These are phyloP conservation scores for Penicillium sumatraense DNA, from an alignment of 2,329 filamentous ascomycete genomes.

Conservation along the genomic window DNA sequence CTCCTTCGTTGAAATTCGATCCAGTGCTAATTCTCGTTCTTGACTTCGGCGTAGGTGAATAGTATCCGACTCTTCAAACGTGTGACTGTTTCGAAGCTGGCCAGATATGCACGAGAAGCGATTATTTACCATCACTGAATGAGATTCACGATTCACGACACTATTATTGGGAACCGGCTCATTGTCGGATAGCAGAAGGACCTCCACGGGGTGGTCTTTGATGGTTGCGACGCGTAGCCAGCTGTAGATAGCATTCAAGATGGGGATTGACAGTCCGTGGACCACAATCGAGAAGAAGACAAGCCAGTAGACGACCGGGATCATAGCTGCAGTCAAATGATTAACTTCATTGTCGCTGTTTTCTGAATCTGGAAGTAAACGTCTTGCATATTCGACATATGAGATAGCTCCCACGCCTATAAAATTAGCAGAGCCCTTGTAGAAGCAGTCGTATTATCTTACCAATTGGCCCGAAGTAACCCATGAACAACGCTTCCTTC, in stretches of 20 bases:
- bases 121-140: slow-evolving; percentile 41
- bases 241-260: slow-evolving; percentile 38
- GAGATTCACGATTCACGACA: slow-evolving; percentile 28
- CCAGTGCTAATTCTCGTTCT: not conserved
- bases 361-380: slow-evolving; percentile 48
- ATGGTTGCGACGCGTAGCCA: slow-evolving; percentile 35
- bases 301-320: slow-evolving; percentile 51
- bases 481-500: slow-evolving; percentile 66
- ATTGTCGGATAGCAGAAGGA: slow-evolving; percentile 39
- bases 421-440: not conserved
- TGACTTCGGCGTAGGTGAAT: slow-evolving; percentile 1
- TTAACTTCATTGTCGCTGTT: slow-evolving; percentile 48
- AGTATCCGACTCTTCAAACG: slow-evolving; percentile 7
- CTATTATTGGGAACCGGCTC: slow-evolving; percentile 43
- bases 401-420: slow-evolving; percentile 50
- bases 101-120: slow-evolving; percentile 33
- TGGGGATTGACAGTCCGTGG: slow-evolving; percentile 46
- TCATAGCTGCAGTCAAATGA: slow-evolving; percentile 44
- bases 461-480: slow-evolving; percentile 56
- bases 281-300: slow-evolving; percentile 47
- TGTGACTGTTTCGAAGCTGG: not conserved
- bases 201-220: slow-evolving; percentile 38
- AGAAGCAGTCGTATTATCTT: slow-evolving; percentile 1
- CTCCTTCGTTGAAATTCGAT: not conserved
- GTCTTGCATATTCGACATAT: slow-evolving; percentile 52